phyloP scores from a whole-genome alignment of 169 alveolate species.

The Plasmodium cynomolgi region DNA sequence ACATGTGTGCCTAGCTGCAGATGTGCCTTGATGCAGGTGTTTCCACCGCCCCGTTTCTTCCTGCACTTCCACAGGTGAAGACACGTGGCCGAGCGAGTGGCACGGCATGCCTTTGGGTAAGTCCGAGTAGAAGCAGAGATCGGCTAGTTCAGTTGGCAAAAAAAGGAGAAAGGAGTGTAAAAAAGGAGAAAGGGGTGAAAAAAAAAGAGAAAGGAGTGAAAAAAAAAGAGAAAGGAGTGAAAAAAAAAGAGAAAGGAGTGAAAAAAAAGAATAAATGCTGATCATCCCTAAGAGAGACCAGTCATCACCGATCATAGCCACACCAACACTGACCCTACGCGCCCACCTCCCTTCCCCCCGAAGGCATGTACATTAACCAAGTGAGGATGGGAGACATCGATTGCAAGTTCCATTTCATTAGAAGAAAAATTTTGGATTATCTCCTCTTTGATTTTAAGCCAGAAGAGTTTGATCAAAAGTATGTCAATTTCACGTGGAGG shows the following conservation, averaged over 20 bases:
- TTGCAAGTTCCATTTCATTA: constrained; percentile 41
- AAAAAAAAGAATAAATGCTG: not conserved
- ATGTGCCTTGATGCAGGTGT: not conserved
- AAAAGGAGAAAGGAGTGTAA: not conserved
- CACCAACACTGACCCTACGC: not conserved
- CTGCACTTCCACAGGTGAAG: constrained; percentile 14
- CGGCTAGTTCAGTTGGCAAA: not conserved
- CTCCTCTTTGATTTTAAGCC: constrained; percentile 35
- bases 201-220: too few species aligned
- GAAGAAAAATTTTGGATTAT: constrained; percentile 46
- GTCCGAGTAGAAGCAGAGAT: not conserved
- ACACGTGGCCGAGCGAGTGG: constrained; percentile 52
- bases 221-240: not conserved
- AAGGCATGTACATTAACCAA: constrained; percentile 39
- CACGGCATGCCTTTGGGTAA: constrained; percentile 61
- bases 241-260: not conserved
- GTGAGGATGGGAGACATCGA: constrained; percentile 62
- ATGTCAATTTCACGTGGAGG: constrained; percentile 53
- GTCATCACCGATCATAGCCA: not conserved
- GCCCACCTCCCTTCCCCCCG: not conserved
- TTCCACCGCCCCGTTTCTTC: not conserved
- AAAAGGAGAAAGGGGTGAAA: not conserved
- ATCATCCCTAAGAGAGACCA: not conserved
- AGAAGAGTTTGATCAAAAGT: constrained; percentile 28
- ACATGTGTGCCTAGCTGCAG: not conserved